Evolutionary conservation across 192 early-diverging fungal species (phyloP), one percentile per base, ranked within the genome.

Genomic region (Phycomyces nitens): DNA sequence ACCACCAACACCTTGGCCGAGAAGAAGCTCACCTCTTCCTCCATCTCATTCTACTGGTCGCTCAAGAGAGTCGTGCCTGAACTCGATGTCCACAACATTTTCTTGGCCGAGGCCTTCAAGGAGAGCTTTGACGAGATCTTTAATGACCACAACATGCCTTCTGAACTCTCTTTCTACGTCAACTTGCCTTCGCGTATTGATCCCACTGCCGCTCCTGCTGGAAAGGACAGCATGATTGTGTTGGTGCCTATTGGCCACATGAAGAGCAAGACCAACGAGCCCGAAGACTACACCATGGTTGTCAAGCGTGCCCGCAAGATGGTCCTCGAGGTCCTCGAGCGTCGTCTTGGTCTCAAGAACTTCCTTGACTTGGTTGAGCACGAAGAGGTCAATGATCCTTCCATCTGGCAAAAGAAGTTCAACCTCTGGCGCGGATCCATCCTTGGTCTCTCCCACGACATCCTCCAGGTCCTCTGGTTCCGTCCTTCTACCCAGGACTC

Each of bases 71-170:
- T 70, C 38, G 57, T 84, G 12, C 68, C 74, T 6, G 61, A 73
- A 51, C 54, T 84, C 23, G 77, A 81, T 56, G 81, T 77, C 2
- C 83, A 84, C 63, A 84, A 81, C 50, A 75, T 84, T 29, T 84
- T 84, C 40, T 70, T 84, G 53, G 77, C 81, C 23, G 64, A 79
- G 15, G 66, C 80, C 3, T 84, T 80, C 59, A 64, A 71, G 43
- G 57, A 75, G 34, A 76, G 72, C 52, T 84, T 84, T 62, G 80
- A 80, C 59, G 65, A 78, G 23, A 84, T 84, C 16, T 84, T 84
- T 56, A 55, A 80, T 38, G 27, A 79, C 0, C 49, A 47, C 14
- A 73, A 43, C 8, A 64, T 84, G 0, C 83, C 83, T 3, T 71
- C 78, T 11, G 66, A 71, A 8, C 74, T 80, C 1, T 81, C 79